Conservation (phyloP, 306 rosid species). For the Carpinus fangiana region DNA sequence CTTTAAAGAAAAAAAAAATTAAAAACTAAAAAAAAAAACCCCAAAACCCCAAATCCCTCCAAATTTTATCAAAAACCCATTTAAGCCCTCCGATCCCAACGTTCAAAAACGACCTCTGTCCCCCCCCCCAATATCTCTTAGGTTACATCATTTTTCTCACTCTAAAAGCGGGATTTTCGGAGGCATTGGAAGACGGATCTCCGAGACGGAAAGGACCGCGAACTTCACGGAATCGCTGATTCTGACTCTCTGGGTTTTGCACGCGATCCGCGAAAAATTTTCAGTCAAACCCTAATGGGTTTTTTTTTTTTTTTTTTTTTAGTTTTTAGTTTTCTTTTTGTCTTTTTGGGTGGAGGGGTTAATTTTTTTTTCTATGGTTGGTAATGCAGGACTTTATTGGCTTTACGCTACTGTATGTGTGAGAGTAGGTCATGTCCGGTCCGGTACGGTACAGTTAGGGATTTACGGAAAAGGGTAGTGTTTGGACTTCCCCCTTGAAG, state of each 20-base stretch:
- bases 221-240: slow-evolving; percentile 65
- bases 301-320: slow-evolving; percentile 14
- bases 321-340: not conserved
- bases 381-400: not conserved
- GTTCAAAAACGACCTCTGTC: slow-evolving; percentile 53
- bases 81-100: slow-evolving; percentile 82
- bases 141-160: slow-evolving; percentile 43
- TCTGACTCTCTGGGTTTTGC: slow-evolving; percentile 31
- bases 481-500: not conserved
- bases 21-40: slow-evolving; percentile 31
- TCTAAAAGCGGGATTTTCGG: slow-evolving; percentile 57
- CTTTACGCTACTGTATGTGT: not conserved
- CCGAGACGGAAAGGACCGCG: slow-evolving; percentile 38
- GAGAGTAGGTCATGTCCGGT: not conserved
- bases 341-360: slow-evolving; percentile 20
- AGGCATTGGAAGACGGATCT: slow-evolving; percentile 48
- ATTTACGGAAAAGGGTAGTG: not conserved
- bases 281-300: slow-evolving; percentile 61
- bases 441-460: not conserved
- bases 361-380: not conserved
- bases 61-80: slow-evolving; percentile 45
- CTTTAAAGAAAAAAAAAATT: slow-evolving; percentile 10
- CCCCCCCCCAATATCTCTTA: slow-evolving; percentile 29
- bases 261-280: slow-evolving; percentile 45
- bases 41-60: slow-evolving; percentile 46